Evolutionary conservation across 2,329 filamentous ascomycete species (phyloP).

Genomic region (Myriangium duriaei): DNA sequence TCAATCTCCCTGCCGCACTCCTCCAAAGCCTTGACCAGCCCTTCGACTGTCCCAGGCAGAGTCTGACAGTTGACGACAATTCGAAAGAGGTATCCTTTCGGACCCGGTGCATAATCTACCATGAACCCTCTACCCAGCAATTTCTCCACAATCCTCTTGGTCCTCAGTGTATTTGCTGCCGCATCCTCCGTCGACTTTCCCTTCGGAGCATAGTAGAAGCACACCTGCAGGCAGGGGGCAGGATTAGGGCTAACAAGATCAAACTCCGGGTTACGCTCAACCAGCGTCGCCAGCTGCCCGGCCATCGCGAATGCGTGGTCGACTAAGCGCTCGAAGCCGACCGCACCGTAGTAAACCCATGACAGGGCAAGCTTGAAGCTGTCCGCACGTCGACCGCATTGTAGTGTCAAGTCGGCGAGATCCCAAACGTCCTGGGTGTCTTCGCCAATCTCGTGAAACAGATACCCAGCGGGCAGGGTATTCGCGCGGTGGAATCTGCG

Average conservation of each 20-base stretch:
- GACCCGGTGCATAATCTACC: slow-evolving; percentile 54
- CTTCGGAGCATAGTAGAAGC: slow-evolving; percentile 67
- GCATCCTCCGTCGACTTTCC: slow-evolving; percentile 37
- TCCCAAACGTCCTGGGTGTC: slow-evolving; percentile 54
- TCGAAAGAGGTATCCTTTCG: slow-evolving; percentile 52
- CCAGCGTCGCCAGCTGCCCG: slow-evolving; percentile 48
- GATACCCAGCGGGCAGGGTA: slow-evolving; percentile 72
- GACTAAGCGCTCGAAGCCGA: slow-evolving; percentile 52
- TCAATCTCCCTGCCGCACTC: slow-evolving; percentile 27
- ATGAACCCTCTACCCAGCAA: slow-evolving; percentile 53
- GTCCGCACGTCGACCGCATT: slow-evolving; percentile 82
- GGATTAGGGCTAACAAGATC: slow-evolving; percentile 61
- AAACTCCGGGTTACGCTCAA: slow-evolving; percentile 49
- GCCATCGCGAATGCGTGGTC: slow-evolving; percentile 64
- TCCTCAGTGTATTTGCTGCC: slow-evolving; percentile 42
- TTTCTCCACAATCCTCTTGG: slow-evolving; percentile 40
- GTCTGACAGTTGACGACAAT: slow-evolving; percentile 56
- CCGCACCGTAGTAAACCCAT: slow-evolving; percentile 78
- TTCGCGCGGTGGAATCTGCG: slow-evolving; percentile 69
- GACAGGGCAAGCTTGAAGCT: slow-evolving; percentile 74
- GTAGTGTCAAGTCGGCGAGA: slow-evolving; percentile 80
- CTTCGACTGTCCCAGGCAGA: slow-evolving; percentile 46
- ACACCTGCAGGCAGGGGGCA: slow-evolving; percentile 82
- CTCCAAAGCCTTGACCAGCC: slow-evolving; percentile 48
- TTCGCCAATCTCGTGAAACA: slow-evolving; percentile 31